phyloP scores from a whole-genome alignment of 2,329 filamentous ascomycete genomes.

The Monilinia vaccinii-corymbosi region DNA sequence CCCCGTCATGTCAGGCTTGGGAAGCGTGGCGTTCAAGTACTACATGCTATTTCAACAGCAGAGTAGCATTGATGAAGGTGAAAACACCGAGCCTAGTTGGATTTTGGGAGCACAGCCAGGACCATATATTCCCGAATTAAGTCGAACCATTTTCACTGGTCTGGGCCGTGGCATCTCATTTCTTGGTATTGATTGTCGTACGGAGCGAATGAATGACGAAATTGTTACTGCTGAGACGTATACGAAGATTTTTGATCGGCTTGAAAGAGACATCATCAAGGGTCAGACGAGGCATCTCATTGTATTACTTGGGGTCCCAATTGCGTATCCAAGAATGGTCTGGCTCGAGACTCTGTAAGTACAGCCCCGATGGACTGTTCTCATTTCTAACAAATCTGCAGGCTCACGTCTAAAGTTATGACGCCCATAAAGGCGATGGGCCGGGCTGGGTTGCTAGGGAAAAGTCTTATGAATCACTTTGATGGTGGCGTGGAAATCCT shows the following conservation, averaged over 20 bases:
- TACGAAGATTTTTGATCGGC: constrained; percentile 77
- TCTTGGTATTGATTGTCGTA: constrained; percentile 82
- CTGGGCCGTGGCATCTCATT: constrained; percentile 73
- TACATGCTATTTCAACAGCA: constrained; percentile 99
- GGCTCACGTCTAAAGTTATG: constrained; percentile 75
- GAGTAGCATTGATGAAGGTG: constrained; percentile 70
- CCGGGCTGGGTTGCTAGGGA: constrained; percentile 69
- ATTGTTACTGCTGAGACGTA: constrained; percentile 75
- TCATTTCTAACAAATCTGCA: constrained; percentile 33
- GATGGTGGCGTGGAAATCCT: constrained; percentile 87
- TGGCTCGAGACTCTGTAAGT: constrained; percentile 63
- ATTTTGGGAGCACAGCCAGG: constrained; percentile 69
- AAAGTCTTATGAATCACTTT: constrained; percentile 72
- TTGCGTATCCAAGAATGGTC: constrained; percentile 70
- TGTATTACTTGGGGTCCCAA: constrained; percentile 75
- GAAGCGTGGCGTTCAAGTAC: constrained; percentile 92
- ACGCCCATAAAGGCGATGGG: constrained; percentile 84
- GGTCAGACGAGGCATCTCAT: constrained; percentile 85
- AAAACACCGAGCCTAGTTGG: constrained; percentile 85
- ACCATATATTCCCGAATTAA: constrained; percentile 81
- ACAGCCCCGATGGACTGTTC: not conserved
- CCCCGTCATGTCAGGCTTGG: constrained; percentile 81
- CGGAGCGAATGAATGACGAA: constrained; percentile 76
- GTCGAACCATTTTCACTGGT: constrained; percentile 77
- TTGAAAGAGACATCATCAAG: constrained; percentile 71